Percentiles rank a stretch among this genome's conserved stretches.
Evolutionary conservation across 169 alveolate genomes (phyloP).

Genomic region (Plasmodium blacklocki): DNA sequence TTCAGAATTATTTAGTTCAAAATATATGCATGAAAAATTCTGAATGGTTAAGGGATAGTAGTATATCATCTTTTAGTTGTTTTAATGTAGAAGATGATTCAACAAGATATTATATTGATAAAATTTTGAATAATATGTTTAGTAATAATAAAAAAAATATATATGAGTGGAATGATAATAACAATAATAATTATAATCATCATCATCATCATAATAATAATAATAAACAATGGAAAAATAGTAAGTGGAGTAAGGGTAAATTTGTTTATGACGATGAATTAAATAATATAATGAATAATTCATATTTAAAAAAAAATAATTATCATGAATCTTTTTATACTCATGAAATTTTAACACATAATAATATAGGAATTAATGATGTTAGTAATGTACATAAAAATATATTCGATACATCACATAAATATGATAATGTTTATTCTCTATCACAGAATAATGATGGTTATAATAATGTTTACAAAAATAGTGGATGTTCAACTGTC

Average conservation of each 20-base stretch:
- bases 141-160: slow-evolving; percentile 22
- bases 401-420: neutral
- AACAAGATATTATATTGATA: slow-evolving; percentile 44
- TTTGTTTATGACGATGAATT: neutral
- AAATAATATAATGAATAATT: neutral
- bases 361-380: neutral
- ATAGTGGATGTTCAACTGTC: neutral
- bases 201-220: neutral
- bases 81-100: slow-evolving; percentile 60
- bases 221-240: neutral
- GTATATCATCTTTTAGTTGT: slow-evolving; percentile 3
- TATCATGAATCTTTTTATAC: slow-evolving; percentile 12
- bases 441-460: neutral
- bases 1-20: slow-evolving; percentile 24
- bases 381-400: neutral
- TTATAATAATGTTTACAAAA: neutral
- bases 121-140: slow-evolving; percentile 51
- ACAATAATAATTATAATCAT: neutral
- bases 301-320: slow-evolving; percentile 9
- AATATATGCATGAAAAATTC: slow-evolving; percentile 22
- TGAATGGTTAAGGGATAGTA: slow-evolving; percentile 44
- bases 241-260: neutral
- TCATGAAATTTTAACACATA: neutral
- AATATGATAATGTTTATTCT: neutral
- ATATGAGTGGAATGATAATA: slow-evolving; percentile 15